Evolutionary conservation across 2,329 filamentous ascomycete genomes (phyloP), one percentile per base, ranked within the genome.

Genomic region (Fusarium citri): DNA sequence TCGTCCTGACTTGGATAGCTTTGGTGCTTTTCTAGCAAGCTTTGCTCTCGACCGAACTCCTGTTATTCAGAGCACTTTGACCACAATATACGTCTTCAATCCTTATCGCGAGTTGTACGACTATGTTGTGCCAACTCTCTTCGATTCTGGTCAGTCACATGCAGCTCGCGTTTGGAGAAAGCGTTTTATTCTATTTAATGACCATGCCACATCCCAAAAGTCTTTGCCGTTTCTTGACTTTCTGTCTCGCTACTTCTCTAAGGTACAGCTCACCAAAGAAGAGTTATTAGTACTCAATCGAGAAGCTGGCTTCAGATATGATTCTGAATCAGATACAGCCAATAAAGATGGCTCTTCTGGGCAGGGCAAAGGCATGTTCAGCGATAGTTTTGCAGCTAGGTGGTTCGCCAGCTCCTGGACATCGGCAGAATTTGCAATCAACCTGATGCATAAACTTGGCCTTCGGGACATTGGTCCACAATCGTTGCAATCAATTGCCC

Each of bases 371-470:
- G 69, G 74, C 22, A 72, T 70, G 20, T 77, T 74, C 37, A 76
- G 74, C 43, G 78, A 80, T 50, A 72, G 89, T 67, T 91, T 97
- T 30, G 91, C 92, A 20, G 92, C 94, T n/a, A 88, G 90, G 68
- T 89, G 94, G 82, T 94, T 97, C 77, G 94, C 94, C 12, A 90
- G 85, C 60, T 82, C 81, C 20, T 92, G 92, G 78, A 86, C 96
- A 23, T 88, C 90, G 2, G 83, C 94, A 12, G 89, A 94, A 59
- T 87, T 91, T 69, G 88, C 93, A 26, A 88, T 97, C 57, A 87
- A 87, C 34, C 86, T 92, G 9, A 82, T 96, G 20, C 84, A 87
- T 59, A 88, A 92, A 73, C 87, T 97, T 54, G 92, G 92, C 4
- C 83, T 97, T 8, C 84, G 88, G 49, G 82, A 84, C 37, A 91